These are phyloP conservation scores for Penicillium oxalicum DNA, from an alignment of 2,329 filamentous ascomycete genomes.

Conservation along the genomic window DNA sequence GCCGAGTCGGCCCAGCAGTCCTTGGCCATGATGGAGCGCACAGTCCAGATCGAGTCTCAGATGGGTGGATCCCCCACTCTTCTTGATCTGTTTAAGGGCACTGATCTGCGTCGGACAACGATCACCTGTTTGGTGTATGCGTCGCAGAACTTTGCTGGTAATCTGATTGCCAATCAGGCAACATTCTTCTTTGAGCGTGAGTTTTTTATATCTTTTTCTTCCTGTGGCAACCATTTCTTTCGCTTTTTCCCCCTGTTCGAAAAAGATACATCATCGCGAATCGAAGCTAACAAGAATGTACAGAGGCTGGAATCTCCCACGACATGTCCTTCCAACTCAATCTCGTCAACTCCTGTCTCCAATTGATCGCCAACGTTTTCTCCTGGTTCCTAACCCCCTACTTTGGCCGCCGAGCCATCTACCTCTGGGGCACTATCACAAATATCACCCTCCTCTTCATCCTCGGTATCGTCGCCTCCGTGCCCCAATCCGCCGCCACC, in stretches of 20 bases:
- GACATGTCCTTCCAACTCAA: slow-evolving; percentile 26
- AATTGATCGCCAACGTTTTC: slow-evolving; percentile 32
- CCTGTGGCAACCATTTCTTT: too few species aligned
- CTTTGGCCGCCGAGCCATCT: slow-evolving; percentile 40
- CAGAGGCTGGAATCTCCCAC: slow-evolving; percentile 27
- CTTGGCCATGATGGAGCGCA: slow-evolving; percentile 30
- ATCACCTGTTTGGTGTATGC: slow-evolving; percentile 31
- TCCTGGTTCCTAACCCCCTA: slow-evolving; percentile 34
- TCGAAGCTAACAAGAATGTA: slow-evolving; percentile 4
- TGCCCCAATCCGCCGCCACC: slow-evolving; percentile 27
- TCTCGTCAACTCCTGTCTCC: slow-evolving; percentile 25
- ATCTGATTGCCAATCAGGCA: slow-evolving; percentile 58
- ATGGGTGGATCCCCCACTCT: slow-evolving; percentile 23
- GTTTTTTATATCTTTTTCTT: not conserved
- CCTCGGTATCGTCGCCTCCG: slow-evolving; percentile 33
- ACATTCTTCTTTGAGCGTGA: slow-evolving; percentile 52
- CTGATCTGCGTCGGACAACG: slow-evolving; percentile 26
- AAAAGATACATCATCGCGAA: not conserved
- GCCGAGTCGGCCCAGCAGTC: slow-evolving; percentile 16
- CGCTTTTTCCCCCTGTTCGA: too few species aligned
- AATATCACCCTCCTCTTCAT: slow-evolving; percentile 35
- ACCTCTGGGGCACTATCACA: slow-evolving; percentile 32
- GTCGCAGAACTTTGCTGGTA: slow-evolving; percentile 50
- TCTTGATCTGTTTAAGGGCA: slow-evolving; percentile 30
- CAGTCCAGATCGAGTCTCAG: slow-evolving; percentile 27